A percentile compares a stretch with the other conserved stretches of the same genome.
Evolutionary conservation across 495 filamentous ascomycete species (phyloP).

Genomic region (Cudoniella acicularis): DNA sequence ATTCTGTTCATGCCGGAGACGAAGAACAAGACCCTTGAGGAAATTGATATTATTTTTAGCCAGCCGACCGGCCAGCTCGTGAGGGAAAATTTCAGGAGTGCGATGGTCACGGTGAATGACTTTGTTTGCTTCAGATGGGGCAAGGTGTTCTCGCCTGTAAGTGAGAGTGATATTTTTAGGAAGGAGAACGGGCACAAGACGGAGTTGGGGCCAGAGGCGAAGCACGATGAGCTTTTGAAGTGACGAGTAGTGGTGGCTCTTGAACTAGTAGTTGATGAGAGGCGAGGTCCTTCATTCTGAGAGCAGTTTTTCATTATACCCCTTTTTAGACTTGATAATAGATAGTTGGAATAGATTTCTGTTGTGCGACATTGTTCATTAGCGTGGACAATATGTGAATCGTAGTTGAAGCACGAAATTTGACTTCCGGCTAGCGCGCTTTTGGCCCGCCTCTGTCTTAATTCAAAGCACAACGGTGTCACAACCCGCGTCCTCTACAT

Average conservation of each 20-base stretch:
- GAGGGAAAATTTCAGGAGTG: slow-evolving; percentile 40
- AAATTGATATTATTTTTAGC: slow-evolving; percentile 56
- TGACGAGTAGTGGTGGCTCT: background rate
- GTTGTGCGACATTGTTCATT: too few relatives aligned
- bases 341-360: too few relatives aligned
- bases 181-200: slow-evolving; percentile 20
- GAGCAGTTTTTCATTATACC: too few relatives aligned
- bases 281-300: too few relatives aligned
- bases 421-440: too few relatives aligned
- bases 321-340: too few relatives aligned
- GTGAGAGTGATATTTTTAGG: slow-evolving; percentile 23
- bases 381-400: too few relatives aligned
- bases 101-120: slow-evolving; percentile 15
- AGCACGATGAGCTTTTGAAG: slow-evolving; percentile 16
- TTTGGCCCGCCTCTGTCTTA: too few relatives aligned
- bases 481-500: too few relatives aligned
- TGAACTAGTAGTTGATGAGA: too few relatives aligned
- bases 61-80: slow-evolving; percentile 54
- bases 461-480: too few relatives aligned
- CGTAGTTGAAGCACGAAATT: too few relatives aligned
- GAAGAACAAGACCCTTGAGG: slow-evolving; percentile 59
- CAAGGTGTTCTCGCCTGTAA: slow-evolving; percentile 21
- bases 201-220: background rate
- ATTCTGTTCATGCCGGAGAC: slow-evolving; percentile 62
- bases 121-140: slow-evolving; percentile 20